These are phyloP conservation scores for Gaultheria prostrata DNA, from an alignment of 148 eudicot species.

Conservation along the genomic window DNA sequence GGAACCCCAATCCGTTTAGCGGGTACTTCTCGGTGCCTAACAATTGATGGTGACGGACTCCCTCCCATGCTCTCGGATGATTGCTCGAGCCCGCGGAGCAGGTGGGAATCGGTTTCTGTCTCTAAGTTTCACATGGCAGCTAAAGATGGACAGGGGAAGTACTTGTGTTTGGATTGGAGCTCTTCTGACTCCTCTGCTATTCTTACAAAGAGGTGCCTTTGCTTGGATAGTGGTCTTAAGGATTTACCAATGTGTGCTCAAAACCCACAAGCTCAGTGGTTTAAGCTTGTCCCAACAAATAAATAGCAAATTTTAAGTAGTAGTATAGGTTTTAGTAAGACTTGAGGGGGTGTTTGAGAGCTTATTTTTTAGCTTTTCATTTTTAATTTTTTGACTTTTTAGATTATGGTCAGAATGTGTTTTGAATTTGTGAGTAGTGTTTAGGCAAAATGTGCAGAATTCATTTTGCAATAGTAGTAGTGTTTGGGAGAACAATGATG, in stretches of 20 bases:
- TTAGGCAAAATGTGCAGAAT: too few species aligned
- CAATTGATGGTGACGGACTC: conserved; percentile 14
- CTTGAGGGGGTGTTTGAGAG: too few species aligned
- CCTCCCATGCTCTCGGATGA: conserved; percentile 18
- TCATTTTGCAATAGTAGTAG: too few species aligned
- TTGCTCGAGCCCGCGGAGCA: conserved; percentile 22
- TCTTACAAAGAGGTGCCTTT: conserved; percentile 30
- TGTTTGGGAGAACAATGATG: too few species aligned
- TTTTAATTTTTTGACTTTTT: too few species aligned
- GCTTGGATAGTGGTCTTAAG: conserved; percentile 22
- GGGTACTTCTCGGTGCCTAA: conserved; percentile 22
- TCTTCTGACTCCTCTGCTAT: conserved; percentile 13
- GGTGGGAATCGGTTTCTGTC: conserved; percentile 27
- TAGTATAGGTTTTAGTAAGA: too few species aligned
- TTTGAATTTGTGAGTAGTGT: too few species aligned
- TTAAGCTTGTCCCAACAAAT: conserved; percentile 33
- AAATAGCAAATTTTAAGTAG: neutral
- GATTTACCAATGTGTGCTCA: conserved; percentile 25
- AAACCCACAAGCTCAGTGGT: conserved; percentile 41
- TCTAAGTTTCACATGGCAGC: conserved; percentile 32
- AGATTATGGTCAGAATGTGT: too few species aligned
- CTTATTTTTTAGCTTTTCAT: too few species aligned
- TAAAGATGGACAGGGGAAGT: conserved; percentile 20
- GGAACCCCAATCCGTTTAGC: conserved; percentile 18
- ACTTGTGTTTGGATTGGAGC: conserved; percentile 38